Evolutionary conservation across 192 early-diverging fungal species (phyloP), one percentile per base, ranked within the genome.

Genomic region (Tieghemiomyces parasiticus): DNA sequence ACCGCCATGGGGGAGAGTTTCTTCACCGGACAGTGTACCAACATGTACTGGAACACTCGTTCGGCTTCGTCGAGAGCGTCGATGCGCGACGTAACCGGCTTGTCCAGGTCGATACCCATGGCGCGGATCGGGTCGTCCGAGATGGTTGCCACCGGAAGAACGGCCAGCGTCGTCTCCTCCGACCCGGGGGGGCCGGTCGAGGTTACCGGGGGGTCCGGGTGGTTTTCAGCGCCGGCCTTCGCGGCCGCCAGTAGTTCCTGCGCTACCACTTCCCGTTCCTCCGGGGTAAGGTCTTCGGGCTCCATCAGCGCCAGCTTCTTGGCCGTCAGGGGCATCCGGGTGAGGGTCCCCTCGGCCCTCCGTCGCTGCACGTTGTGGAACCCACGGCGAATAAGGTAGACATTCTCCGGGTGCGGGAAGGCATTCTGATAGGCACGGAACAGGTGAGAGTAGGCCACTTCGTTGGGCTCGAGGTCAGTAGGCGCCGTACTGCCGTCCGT

Each of bases 341-440:
- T n/a, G n/a, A n/a, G n/a, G n/a, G n/a, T n/a, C n/a, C n/a, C n/a
- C n/a, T n/a, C n/a, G n/a, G n/a, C n/a, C n/a, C n/a, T n/a, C 9
- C 26, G 22, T 22, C 26, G 49, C 26, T 50, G 38, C 8, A 10
- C 8, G 38, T 16, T 6, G 16, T 10, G 8, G 6, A 25, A 13
- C 22, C 22, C 26, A 26, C 26, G n/a, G 20, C 35, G 55, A n/a
- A 58, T 22, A 4, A 68, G 67, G 55, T 71, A 70, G 50, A 59
- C 66, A 46, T 71, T 71, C 51, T 67, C 61, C 8, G 52, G 61
- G n/a, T n/a, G n/a, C 26, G 60, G 46, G 29, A 73, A 35, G 63
- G 74, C 78, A 16, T 72, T 70, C 4, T 81, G 72, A 55, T 86
- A 81, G 38, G 75, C 79, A 78, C 78, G 86, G 62, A 87, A 73